Conservation (phyloP, 2,329 filamentous ascomycete genomes). For the Diaporthe vaccinii region DNA sequence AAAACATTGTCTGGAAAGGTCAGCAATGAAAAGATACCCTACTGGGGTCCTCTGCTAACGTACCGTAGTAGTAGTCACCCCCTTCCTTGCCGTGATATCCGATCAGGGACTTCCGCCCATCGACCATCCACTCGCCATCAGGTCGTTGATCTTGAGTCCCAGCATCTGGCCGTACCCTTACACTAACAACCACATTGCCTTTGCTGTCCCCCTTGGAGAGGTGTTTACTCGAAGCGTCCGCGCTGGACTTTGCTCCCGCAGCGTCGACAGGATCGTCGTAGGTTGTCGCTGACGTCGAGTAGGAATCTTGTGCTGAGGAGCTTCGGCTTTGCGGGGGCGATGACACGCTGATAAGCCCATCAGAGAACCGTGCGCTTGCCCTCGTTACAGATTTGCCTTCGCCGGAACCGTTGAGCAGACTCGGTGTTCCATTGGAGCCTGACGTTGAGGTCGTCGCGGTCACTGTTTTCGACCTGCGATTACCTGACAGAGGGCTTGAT, state of each 20-base stretch:
- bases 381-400: constrained; percentile 81
- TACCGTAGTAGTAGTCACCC: constrained; percentile 93
- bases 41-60: constrained; percentile 47
- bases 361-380: constrained; percentile 74
- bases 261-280: constrained; percentile 83
- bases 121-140: constrained; percentile 92
- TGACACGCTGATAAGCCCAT: constrained; percentile 81
- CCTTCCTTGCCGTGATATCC: constrained; percentile 89
- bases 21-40: constrained; percentile 37
- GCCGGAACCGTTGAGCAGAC: constrained; percentile 82
- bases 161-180: constrained; percentile 89
- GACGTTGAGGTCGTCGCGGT: constrained; percentile 67
- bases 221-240: constrained; percentile 57
- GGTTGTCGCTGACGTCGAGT: constrained; percentile 89
- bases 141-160: constrained; percentile 71
- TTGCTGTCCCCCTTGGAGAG: constrained; percentile 78
- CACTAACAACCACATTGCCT: constrained; percentile 96
- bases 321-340: constrained; percentile 91
- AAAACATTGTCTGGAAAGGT: constrained; percentile 88
- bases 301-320: constrained; percentile 92
- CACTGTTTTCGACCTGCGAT: constrained; percentile 68
- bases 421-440: constrained; percentile 71
- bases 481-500: constrained; percentile 68
- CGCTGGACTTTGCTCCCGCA: constrained; percentile 51
- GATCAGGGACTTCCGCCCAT: constrained; percentile 85